Conservation (phyloP, 2,329 filamentous ascomycete genomes). For the Cadophora malorum region DNA sequence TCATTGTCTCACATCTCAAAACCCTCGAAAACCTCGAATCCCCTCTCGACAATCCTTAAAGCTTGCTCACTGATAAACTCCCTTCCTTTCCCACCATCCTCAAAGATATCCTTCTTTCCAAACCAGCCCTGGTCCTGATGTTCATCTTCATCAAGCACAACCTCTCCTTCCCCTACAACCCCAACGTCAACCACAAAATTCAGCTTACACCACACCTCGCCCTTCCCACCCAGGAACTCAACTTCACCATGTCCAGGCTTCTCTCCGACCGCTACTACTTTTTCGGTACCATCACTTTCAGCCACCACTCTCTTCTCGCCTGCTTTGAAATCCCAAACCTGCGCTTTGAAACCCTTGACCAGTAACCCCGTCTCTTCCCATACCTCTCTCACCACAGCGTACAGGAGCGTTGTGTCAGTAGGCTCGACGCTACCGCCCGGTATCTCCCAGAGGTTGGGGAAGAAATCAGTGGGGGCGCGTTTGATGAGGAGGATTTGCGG, state of each 20-base stretch:
- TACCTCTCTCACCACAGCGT: slow-evolving; percentile 55
- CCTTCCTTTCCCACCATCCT: neutral
- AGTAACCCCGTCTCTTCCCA: slow-evolving; percentile 54
- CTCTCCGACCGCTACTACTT: neutral
- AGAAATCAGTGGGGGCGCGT: slow-evolving; percentile 25
- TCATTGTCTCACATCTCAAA: no score
- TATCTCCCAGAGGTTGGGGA: slow-evolving; percentile 54
- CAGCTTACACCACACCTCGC: slow-evolving; percentile 25
- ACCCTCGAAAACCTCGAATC: slow-evolving; percentile 7
- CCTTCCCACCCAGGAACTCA: slow-evolving; percentile 12
- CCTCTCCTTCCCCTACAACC: neutral
- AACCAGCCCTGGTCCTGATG: slow-evolving; percentile 28
- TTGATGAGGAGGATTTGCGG: slow-evolving; percentile 24
- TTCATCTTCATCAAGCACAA: slow-evolving; percentile 27
- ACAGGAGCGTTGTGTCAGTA: slow-evolving; percentile 51
- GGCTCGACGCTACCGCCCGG: slow-evolving; percentile 57
- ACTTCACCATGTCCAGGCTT: slow-evolving; percentile 9
- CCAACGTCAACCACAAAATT: slow-evolving; percentile 29
- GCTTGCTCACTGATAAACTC: slow-evolving; percentile 16
- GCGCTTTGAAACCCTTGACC: slow-evolving; percentile 2
- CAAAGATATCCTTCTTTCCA: slow-evolving; percentile 22
- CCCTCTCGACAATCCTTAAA: slow-evolving; percentile 3
- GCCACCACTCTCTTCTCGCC: neutral
- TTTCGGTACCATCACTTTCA: neutral
- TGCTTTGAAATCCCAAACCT: neutral